Evolutionary conservation across 176 grass and related monocot species (phyloP), one percentile per base, ranked within the genome.

Genomic region (Aegilops speltoides): DNA sequence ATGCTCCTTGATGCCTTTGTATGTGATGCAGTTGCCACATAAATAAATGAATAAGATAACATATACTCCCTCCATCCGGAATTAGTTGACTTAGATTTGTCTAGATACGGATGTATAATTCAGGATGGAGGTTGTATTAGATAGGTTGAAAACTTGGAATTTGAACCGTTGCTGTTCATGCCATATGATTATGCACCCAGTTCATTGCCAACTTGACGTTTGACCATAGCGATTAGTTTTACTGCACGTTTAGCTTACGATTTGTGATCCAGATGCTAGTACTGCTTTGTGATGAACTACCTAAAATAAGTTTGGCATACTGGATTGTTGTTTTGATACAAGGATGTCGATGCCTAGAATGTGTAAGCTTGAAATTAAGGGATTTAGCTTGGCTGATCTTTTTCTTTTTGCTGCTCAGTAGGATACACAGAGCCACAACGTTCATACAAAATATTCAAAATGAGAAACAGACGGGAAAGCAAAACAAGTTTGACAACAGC

Each of bases 21-120:
- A 78, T 88, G 26, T 45, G 46, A 88, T 22, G 31, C 79, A 67
- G 41, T 62, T 45, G 15, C 52, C 7, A 16, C 52, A 50, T 72
- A 40, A 84, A 28, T 70, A 40, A 74, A 77, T 68, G 41, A 31
- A 73, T 73, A 9, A 22, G 23, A 57, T 83, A 5, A 8, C 64
- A 64, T 75, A 43, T 40, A 40, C 8, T 40, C 38, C 38, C 38
- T 40, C 38, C 38, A 40, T 10, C 38, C 38, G 2, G 2, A 40
- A 40, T 40, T 40, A 40, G 8, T 40, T 40, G 38, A 40, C 38
- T 40, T 40, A 40, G 38, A 40, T 40, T 40, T 40, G 38, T 40
- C 38, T 40, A 40, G 38, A 40, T 40, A 40, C 9, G 38, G 38
- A 40, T 40, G 38, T 40, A 40, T 40, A 40, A 40, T 40, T 40